Conservation (phyloP, 192 early-diverging fungal genomes). For the Backusella tuberculispora region DNA sequence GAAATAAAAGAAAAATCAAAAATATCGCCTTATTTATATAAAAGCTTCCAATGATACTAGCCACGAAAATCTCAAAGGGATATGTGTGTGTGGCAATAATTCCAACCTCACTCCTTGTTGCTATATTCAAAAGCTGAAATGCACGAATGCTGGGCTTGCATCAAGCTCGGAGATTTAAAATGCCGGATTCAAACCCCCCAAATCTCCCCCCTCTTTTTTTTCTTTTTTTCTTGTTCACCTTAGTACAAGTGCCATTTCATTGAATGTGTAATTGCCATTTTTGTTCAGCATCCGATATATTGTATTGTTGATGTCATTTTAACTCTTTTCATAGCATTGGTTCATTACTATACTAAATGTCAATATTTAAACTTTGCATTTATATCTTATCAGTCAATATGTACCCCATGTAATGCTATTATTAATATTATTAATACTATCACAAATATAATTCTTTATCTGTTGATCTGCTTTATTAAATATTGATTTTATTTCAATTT, state of each 20-base stretch:
- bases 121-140: constrained; percentile 1
- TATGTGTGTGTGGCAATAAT: constrained; percentile 15
- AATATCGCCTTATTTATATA: constrained; percentile 14
- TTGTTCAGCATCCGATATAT: neutral
- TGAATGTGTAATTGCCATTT: constrained; percentile 8
- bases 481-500: neutral
- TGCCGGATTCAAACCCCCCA: neutral
- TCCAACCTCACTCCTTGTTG: constrained; percentile 12
- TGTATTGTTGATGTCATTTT: neutral
- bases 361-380: neutral
- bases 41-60: neutral
- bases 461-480: neutral
- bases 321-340: neutral
- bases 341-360: neutral
- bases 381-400: neutral
- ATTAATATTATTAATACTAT: neutral
- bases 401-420: neutral
- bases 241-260: constrained; percentile 1
- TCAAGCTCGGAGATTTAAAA: constrained; percentile 8
- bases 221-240: neutral
- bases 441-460: neutral
- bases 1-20: neutral
- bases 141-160: constrained; percentile 6
- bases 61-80: constrained; percentile 4
- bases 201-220: neutral